Evolutionary conservation across 352 stramenopile species (phyloP).

Genomic region (Pythium sukuiense): DNA sequence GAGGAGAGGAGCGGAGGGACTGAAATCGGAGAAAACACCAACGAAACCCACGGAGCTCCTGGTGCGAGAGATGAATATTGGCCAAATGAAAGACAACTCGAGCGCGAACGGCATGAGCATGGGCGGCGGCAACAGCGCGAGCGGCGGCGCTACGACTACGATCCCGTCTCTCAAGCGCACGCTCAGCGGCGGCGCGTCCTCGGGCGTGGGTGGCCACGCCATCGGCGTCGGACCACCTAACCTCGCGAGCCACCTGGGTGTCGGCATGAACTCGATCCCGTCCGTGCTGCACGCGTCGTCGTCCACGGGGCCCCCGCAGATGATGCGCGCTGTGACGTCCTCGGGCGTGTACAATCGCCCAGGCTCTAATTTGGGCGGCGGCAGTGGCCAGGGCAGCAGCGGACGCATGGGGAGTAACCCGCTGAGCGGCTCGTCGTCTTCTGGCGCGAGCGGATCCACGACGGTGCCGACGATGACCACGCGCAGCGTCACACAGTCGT

Average conservation of each 20-base stretch:
- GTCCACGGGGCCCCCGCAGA: conserved; percentile 76
- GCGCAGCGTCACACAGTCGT: conserved; percentile 60
- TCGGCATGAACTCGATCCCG: conserved; percentile 76
- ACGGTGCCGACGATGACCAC: conserved; percentile 34
- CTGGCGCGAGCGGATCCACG: conserved; percentile 29
- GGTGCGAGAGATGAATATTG: conserved; percentile 58
- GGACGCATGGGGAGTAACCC: conserved; percentile 11
- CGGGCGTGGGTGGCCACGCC: conserved; percentile 30
- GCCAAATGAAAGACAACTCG: conserved; percentile 58
- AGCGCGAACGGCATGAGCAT: conserved; percentile 35
- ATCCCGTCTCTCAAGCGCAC: conserved; percentile 88
- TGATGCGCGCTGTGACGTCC: conserved; percentile 80
- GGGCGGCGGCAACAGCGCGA: conserved; percentile 39
- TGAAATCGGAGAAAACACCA: neutral
- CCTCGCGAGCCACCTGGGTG: conserved; percentile 52
- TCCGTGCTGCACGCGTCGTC: conserved; percentile 71
- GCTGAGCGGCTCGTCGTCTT: conserved; percentile 18
- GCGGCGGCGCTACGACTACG: conserved; percentile 41
- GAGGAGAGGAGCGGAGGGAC: neutral
- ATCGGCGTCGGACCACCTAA: conserved; percentile 36
- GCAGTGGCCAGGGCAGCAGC: conserved; percentile 4
- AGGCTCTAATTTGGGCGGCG: conserved; percentile 14
- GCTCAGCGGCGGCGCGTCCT: conserved; percentile 63
- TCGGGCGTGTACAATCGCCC: conserved; percentile 82
- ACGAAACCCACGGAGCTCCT: neutral